Percentiles rank a stretch among this genome's conserved stretches.
Conservation (phyloP, 2,329 filamentous ascomycete genomes). For the Dactylellina cionopaga region DNA sequence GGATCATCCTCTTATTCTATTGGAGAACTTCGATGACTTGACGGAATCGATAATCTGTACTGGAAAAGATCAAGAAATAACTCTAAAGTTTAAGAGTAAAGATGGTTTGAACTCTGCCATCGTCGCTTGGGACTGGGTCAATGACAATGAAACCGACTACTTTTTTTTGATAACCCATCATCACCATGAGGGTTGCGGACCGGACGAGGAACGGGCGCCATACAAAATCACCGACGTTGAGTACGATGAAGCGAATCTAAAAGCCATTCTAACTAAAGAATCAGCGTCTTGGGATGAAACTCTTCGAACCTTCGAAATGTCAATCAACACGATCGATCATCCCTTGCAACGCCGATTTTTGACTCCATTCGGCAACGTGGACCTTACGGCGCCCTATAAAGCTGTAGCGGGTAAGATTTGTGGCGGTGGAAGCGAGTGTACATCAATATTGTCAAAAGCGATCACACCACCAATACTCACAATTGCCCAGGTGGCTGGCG, state of each 20-base stretch:
- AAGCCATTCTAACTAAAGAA: background rate
- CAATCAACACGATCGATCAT: slow-evolving; percentile 1
- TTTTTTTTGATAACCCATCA: slow-evolving; percentile 35
- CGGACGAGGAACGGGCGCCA: slow-evolving; percentile 17
- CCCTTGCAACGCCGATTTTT: too few relatives aligned
- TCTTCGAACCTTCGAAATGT: slow-evolving; percentile 1
- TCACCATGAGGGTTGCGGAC: slow-evolving; percentile 18
- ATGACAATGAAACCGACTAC: slow-evolving; percentile 12
- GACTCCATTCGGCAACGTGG: too few relatives aligned
- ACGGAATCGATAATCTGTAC: slow-evolving; percentile 19
- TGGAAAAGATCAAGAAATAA: slow-evolving; percentile 4
- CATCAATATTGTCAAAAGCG: too few relatives aligned
- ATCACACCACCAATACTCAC: too few relatives aligned
- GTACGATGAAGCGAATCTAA: slow-evolving; percentile 6
- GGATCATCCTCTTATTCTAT: slow-evolving; percentile 16
- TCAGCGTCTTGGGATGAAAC: slow-evolving; percentile 8
- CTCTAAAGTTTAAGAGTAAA: slow-evolving; percentile 18
- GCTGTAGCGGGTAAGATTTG: too few relatives aligned
- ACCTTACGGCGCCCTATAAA: too few relatives aligned
- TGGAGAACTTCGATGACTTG: slow-evolving; percentile 27
- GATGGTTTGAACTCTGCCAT: slow-evolving; percentile 17
- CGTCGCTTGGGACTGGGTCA: slow-evolving; percentile 30
- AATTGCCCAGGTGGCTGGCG: too few relatives aligned
- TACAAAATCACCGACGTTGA: slow-evolving; percentile 14
- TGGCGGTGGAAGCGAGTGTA: too few relatives aligned